Percentiles rank a stretch among this genome's conserved stretches.
Conservation (phyloP, 148 eudicot species). For the Rhododendron williamsianum region DNA sequence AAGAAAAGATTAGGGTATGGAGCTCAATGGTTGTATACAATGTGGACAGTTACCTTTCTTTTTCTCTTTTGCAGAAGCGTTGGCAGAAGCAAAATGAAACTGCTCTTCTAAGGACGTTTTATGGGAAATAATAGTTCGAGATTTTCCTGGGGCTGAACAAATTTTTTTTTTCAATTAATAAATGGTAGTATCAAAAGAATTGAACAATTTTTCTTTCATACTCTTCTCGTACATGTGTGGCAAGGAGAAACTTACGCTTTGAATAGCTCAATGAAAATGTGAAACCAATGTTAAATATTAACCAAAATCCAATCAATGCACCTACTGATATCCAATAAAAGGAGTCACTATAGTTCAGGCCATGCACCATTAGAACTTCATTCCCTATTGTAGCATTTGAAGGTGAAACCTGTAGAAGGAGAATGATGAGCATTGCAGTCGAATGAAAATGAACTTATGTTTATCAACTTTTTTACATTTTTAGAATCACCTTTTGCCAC, state of each 20-base stretch:
- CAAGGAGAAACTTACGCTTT: conserved; percentile 26
- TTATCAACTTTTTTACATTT: not conserved
- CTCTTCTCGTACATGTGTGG: not conserved
- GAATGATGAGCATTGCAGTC: not conserved
- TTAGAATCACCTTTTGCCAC: conserved; percentile 45
- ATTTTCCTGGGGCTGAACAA: conserved; percentile 26
- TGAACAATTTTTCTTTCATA: not conserved
- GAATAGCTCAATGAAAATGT: conserved; percentile 30
- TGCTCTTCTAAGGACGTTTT: not conserved
- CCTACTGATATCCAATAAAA: conserved; percentile 41
- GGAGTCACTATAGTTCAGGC: conserved; percentile 28
- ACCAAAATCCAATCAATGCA: conserved; percentile 28
- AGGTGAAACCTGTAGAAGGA: not conserved
- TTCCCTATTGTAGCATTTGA: conserved; percentile 22
- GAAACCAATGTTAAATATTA: conserved; percentile 30
- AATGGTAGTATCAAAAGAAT: not conserved
- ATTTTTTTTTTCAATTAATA: not conserved
- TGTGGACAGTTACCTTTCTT: not conserved
- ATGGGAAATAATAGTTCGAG: conserved; percentile 35
- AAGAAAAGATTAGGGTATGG: not conserved
- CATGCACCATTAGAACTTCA: conserved; percentile 23
- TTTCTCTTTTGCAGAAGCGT: not conserved
- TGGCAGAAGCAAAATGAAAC: not conserved
- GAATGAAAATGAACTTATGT: not conserved
- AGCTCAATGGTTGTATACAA: not conserved